phyloP scores from a whole-genome alignment of 192 early-diverging fungal species.

The Backusella macrospora region DNA sequence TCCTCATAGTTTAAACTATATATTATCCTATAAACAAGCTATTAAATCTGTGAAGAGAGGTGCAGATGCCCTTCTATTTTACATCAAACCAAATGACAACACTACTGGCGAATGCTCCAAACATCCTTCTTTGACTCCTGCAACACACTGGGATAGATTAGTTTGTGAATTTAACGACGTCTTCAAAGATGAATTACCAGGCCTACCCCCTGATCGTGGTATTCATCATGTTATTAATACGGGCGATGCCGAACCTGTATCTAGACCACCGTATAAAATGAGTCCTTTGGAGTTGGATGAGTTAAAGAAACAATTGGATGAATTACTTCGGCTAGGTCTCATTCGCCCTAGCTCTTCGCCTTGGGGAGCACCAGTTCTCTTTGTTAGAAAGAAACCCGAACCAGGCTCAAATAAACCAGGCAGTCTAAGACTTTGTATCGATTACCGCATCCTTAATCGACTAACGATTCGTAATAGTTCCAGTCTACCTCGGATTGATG shows the following conservation, averaged over 20 bases:
- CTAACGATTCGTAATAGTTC: constrained; percentile 44
- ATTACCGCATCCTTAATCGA: constrained; percentile 56
- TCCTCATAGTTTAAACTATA: not conserved
- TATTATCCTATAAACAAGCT: not conserved
- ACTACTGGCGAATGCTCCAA: not conserved
- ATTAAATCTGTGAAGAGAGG: not conserved
- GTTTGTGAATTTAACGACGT: constrained; percentile 29
- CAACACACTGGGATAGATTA: not conserved
- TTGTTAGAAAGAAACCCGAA: constrained; percentile 48
- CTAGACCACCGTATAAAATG: constrained; percentile 32
- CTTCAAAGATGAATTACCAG: constrained; percentile 28
- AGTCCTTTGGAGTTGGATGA: constrained; percentile 19
- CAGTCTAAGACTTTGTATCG: constrained; percentile 47
- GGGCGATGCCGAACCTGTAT: constrained; percentile 21
- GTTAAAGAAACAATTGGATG: constrained; percentile 16
- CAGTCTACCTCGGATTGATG: constrained; percentile 49
- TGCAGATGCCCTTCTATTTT: not conserved
- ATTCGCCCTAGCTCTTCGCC: constrained; percentile 23
- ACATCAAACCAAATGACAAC: not conserved
- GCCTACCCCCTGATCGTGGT: constrained; percentile 30
- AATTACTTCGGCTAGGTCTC: constrained; percentile 4
- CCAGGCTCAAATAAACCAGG: constrained; percentile 25
- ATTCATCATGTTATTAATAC: constrained; percentile 30
- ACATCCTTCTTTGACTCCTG: not conserved
- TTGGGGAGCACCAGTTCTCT: constrained; percentile 23